Evolutionary conservation across 108 stramenopile species (phyloP).

Genomic region (Nitzschia putrida): DNA sequence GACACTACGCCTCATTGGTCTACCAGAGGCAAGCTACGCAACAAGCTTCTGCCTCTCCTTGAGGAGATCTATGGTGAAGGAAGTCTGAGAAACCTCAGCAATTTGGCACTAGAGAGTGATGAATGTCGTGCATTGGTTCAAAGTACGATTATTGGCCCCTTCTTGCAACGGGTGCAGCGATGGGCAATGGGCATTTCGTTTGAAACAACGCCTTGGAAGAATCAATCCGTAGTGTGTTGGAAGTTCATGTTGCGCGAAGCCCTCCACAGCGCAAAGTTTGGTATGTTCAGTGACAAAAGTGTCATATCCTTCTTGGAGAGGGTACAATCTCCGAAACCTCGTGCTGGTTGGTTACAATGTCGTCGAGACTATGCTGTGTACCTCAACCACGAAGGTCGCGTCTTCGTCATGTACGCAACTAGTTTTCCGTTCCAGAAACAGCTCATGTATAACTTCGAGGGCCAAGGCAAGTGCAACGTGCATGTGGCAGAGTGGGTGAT

Average conservation of each 20-base stretch:
- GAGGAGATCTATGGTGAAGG: constrained; percentile 96
- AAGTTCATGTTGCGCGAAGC: constrained; percentile 81
- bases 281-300: constrained; percentile 87
- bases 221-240: constrained; percentile 78
- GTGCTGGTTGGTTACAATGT: constrained; percentile 85
- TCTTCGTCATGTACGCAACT: constrained; percentile 64
- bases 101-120: constrained; percentile 82
- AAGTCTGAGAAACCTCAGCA: constrained; percentile 77
- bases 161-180: constrained; percentile 52
- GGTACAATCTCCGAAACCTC: constrained; percentile 29
- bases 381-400: constrained; percentile 58
- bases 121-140: constrained; percentile 70
- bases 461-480: constrained; percentile 29
- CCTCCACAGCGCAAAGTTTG: constrained; percentile 70
- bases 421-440: constrained; percentile 69
- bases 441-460: constrained; percentile 48
- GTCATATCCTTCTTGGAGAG: constrained; percentile 66
- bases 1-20: constrained; percentile 95
- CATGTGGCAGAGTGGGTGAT: background rate
- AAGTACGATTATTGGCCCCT: constrained; percentile 59
- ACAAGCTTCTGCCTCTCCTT: constrained; percentile 87
- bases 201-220: constrained; percentile 61
- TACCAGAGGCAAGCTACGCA: constrained; percentile 93
- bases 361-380: constrained; percentile 86
- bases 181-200: constrained; percentile 76